Evolutionary conservation across 257 asterid species (phyloP).

Genomic region (Fraxinus americana): DNA sequence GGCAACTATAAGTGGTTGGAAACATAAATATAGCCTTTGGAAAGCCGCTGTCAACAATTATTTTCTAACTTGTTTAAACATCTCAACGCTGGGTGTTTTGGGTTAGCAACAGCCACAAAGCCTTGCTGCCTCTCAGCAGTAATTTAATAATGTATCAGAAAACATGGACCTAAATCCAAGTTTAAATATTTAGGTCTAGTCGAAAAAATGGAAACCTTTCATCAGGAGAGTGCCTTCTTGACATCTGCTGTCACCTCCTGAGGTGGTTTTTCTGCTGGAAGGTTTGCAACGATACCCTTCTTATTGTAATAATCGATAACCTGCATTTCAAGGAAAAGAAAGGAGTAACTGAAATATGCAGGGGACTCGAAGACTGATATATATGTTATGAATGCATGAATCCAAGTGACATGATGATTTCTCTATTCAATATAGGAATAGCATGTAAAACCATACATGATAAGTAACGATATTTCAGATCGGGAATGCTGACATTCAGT

Average conservation of each 20-base stretch:
- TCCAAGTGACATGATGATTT: neutral
- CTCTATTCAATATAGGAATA: neutral
- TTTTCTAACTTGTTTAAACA: neutral
- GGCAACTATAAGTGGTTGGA: neutral
- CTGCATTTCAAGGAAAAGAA: constrained; percentile 34
- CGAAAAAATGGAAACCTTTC: constrained; percentile 5
- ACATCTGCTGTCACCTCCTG: constrained; percentile 67
- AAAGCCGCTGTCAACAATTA: constrained; percentile 4
- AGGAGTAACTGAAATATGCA: neutral
- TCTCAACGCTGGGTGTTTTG: constrained; percentile 10
- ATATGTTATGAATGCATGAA: neutral
- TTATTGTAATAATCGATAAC: constrained; percentile 60
- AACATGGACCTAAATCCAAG: constrained; percentile 18
- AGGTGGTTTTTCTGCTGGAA: constrained; percentile 75
- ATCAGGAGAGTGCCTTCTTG: constrained; percentile 60
- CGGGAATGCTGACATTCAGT: neutral
- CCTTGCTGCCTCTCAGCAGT: constrained; percentile 22
- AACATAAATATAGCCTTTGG: neutral
- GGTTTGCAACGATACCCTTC: constrained; percentile 63
- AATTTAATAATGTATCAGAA: constrained; percentile 22
- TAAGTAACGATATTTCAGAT: neutral
- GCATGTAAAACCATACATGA: neutral
- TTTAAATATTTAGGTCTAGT: constrained; percentile 21
- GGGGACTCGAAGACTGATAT: neutral
- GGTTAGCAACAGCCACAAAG: constrained; percentile 22